These are phyloP conservation scores for Penicillium crystallinum DNA, from an alignment of 495 filamentous ascomycete species.

Conservation along the genomic window DNA sequence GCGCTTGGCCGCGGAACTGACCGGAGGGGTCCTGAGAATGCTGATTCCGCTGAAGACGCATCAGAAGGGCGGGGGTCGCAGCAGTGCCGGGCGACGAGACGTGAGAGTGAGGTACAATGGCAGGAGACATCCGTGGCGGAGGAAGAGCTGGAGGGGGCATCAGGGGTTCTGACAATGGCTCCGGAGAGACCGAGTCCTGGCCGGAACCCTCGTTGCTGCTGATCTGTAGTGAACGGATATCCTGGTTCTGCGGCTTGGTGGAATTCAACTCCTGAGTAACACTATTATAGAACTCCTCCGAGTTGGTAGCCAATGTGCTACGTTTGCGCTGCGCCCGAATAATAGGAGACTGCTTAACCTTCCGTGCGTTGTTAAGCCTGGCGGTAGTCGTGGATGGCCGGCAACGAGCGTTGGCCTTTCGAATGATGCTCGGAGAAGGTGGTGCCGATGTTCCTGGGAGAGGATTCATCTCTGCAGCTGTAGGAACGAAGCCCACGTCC, in stretches of 20 bases:
- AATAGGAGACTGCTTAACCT: slow-evolving; percentile 78
- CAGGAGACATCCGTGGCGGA: slow-evolving; percentile 49
- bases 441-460: slow-evolving; percentile 35
- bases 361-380: slow-evolving; percentile 37
- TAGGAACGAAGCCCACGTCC: slow-evolving; percentile 40
- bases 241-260: slow-evolving; percentile 24
- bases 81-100: slow-evolving; percentile 35
- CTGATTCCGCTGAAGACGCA: slow-evolving; percentile 56
- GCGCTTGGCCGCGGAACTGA: slow-evolving; percentile 28
- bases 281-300: slow-evolving; percentile 41
- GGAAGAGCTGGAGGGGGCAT: slow-evolving; percentile 68
- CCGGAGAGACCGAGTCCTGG: slow-evolving; percentile 66
- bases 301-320: slow-evolving; percentile 53
- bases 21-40: slow-evolving; percentile 21
- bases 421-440: slow-evolving; percentile 27
- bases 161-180: slow-evolving; percentile 60
- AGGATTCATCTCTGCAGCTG: slow-evolving; percentile 42
- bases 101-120: slow-evolving; percentile 39
- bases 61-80: slow-evolving; percentile 80
- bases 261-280: slow-evolving; percentile 29
- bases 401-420: slow-evolving; percentile 26
- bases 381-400: slow-evolving; percentile 37
- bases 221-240: slow-evolving; percentile 34
- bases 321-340: slow-evolving; percentile 60
- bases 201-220: slow-evolving; percentile 57